Base-by-base conservation (phyloP, 176 grass and related monocot species). In the Eleusine indica region DNA sequence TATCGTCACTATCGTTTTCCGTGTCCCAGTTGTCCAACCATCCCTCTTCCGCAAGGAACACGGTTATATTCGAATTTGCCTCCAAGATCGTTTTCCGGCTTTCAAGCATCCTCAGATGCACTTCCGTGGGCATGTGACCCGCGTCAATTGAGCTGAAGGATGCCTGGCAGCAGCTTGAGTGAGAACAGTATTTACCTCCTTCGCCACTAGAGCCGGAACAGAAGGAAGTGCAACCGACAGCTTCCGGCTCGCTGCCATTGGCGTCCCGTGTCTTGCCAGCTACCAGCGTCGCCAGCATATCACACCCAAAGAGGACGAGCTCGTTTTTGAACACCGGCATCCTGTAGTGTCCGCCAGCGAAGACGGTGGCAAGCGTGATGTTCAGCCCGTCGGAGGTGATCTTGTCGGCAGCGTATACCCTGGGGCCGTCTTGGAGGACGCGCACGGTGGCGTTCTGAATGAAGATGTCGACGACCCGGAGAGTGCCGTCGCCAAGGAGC, bases 31-130 rank as follows among this genome's bases (percentile, higher is more conserved):
- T 4, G 19, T 68, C 44, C 64, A 68, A 7, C 78, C 64, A 80
- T 16, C 78, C 64, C 11, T 68, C 6, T 46, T 68, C 78, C 0
- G 77, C 77, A 9, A 68, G 9, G 64, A 68, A 15, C 77, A 80
- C 64, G 5, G 19, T 1, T 11, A n/a, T 18, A 1, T 11, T 4
- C 43, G 4, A 2, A 11, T 8, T 35, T 35, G 32, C 11, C 25
- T 66, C 25, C 4, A 4, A 7, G 15, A 10, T 8, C 47, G 60
- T 48, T 9, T 68, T 68, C 2, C 68, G 0, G 7, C 57, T 5
- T 64, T 64, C 44, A 52, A 7, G 1, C 1, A 4, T 43, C 46
- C 46, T 49, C 9, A 49, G 7, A 49, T 68, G 17, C 16, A 80
- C 10, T 1, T 9, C 2, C 3, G 1, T 12, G 17, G 40, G 68